These are phyloP conservation scores for Rutstroemia sp. DNA, from an alignment of 2,329 filamentous ascomycete genomes.

Conservation along the genomic window DNA sequence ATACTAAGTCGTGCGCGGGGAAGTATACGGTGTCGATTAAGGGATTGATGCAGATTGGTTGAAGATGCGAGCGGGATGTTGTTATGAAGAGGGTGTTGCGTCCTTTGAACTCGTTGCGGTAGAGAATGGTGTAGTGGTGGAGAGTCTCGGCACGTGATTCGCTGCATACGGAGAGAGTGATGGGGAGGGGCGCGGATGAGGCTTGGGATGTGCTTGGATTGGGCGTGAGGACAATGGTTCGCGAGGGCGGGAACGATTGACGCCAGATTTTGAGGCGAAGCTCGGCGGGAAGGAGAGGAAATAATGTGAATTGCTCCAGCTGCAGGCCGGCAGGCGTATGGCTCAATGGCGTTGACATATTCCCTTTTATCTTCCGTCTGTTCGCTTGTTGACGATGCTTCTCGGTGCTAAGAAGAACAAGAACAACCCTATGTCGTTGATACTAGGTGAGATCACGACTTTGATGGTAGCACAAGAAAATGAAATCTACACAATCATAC, in stretches of 20 bases:
- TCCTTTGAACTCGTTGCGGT: neutral
- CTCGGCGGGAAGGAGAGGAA: neutral
- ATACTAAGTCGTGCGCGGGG: neutral
- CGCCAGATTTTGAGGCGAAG: constrained; percentile 5
- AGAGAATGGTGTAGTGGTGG: neutral
- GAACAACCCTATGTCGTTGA: neutral
- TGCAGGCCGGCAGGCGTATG: neutral
- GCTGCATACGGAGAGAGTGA: neutral
- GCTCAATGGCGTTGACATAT: neutral
- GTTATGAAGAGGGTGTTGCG: neutral
- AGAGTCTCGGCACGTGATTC: constrained; percentile 8
- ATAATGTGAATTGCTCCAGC: neutral
- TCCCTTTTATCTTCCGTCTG: neutral
- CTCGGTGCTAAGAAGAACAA: neutral
- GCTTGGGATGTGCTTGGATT: neutral
- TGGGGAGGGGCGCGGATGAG: neutral
- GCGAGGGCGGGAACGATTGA: neutral
- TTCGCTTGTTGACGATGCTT: no score
- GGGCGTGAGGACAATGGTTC: neutral
- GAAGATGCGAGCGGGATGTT: neutral
- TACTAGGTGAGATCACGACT: neutral
- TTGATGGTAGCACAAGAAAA: neutral
- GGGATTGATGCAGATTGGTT: constrained; percentile 2
- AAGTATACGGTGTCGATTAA: neutral
- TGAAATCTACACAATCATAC: neutral